These are phyloP conservation scores for Xylariaceae sp. DNA, from an alignment of 2,329 filamentous ascomycete species.

Conservation along the genomic window DNA sequence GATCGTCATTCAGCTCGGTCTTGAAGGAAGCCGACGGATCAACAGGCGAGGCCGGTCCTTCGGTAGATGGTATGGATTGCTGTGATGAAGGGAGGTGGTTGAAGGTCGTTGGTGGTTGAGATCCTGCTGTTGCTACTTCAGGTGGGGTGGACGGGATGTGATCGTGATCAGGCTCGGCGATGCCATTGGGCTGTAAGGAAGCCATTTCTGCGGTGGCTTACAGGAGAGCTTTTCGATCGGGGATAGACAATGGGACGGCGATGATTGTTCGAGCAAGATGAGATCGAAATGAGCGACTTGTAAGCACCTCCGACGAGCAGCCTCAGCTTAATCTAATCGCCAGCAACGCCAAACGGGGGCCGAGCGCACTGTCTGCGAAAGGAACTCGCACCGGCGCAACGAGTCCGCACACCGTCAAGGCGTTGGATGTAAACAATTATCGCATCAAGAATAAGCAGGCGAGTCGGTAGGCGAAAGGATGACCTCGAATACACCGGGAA, in stretches of 20 bases:
- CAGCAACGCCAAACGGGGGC: conserved; percentile 1
- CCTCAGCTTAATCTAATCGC: conserved; percentile 1
- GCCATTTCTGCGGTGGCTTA: conserved; percentile 45
- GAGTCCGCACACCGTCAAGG: not conserved
- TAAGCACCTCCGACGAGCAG: not conserved
- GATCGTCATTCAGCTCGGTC: conserved; percentile 56
- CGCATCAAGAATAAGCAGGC: not conserved
- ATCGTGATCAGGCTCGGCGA: conserved; percentile 27
- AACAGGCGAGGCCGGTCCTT: conserved; percentile 59
- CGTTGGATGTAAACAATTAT: not conserved
- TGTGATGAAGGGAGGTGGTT: conserved; percentile 50
- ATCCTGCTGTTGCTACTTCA: conserved; percentile 14
- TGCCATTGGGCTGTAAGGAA: conserved; percentile 41
- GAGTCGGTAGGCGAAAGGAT: not conserved
- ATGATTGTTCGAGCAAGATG: not conserved
- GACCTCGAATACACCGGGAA: not conserved
- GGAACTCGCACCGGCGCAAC: conserved; percentile 3
- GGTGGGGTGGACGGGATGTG: conserved; percentile 39
- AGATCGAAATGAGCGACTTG: not conserved
- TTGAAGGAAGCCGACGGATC: conserved; percentile 56
- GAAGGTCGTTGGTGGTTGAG: conserved; percentile 11
- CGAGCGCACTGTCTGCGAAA: conserved; percentile 21
- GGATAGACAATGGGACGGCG: not conserved
- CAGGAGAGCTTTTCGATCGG: no score
- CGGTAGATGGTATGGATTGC: conserved; percentile 63